Base-by-base conservation (phyloP, 176 grass and related monocot genomes). In the Cocos nucifera region DNA sequence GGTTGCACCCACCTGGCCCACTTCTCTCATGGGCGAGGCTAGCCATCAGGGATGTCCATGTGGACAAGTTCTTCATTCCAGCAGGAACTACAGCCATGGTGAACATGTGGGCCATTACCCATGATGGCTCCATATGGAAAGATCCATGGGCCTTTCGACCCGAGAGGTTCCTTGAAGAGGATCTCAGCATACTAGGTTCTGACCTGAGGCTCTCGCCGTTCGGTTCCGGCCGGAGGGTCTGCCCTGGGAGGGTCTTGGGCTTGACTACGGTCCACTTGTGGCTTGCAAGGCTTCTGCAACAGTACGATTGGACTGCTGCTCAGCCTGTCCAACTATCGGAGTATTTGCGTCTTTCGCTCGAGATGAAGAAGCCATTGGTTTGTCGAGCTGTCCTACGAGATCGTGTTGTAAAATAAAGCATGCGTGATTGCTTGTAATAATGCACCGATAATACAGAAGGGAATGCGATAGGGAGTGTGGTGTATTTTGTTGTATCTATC, bases 41-140 rank as follows among this genome's bases (percentile, higher is more conserved):
- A 0, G 69, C 75, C 0, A 50, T 56, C 8, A 59, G 6, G 0
- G 81, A 75, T 25, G 7, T 61, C 22, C 30, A 2, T 0, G 65
- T 84, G 1, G 65, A 24, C 7, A 84, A 84, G 50, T 48, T 65
- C 50, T 22, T 78, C 1, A 50, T 84, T 5, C 75, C 60, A 0
- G 59, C 70, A 0, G 81, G 75, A 1, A 84, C 81, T 0, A 84
- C 60, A 1, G 71, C 75, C 0, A 75, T 84, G 75, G 81, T 84
- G 70, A 84, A 79, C 50, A 79, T 84, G 81, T 84, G 71, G 81
- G 71, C 75, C 16, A 84, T 84, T 14, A 23, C 75, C 0, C 81
- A 84, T 5, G 81, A 84, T 15, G 66, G 50, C 59, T 23, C 71
- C 1, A 52, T 69, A 15, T 84, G 81, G 81, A 49, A 44, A 0